These are phyloP conservation scores for Mucor indicus DNA, from an alignment of 371 early-diverging fungal species.

Conservation along the genomic window DNA sequence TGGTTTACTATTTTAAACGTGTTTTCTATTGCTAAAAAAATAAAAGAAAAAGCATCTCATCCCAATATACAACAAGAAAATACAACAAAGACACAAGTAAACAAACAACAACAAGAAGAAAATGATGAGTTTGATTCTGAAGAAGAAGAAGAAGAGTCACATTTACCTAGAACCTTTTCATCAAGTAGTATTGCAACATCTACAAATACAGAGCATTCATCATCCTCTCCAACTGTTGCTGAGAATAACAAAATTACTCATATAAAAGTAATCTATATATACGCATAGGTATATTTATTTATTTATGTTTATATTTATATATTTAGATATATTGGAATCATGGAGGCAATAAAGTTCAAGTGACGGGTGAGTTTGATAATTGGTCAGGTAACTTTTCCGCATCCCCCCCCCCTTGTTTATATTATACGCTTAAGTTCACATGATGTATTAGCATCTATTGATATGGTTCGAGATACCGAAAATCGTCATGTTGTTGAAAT, in stretches of 20 bases:
- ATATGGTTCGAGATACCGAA: slow-evolving; percentile 19
- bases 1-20: slow-evolving; percentile 9
- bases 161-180: background rate
- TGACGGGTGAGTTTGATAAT: slow-evolving; percentile 54
- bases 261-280: too few species aligned
- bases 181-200: slow-evolving; percentile 8
- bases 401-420: too few species aligned
- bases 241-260: too few species aligned
- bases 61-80: background rate
- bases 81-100: background rate
- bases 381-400: slow-evolving; percentile 41
- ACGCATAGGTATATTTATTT: background rate
- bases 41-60: background rate
- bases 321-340: slow-evolving; percentile 48
- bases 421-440: slow-evolving; percentile 1
- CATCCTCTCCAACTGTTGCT: slow-evolving; percentile 3
- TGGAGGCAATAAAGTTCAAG: slow-evolving; percentile 44
- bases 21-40: slow-evolving; percentile 3
- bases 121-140: background rate
- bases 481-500: slow-evolving; percentile 23
- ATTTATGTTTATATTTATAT: background rate
- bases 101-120: background rate
- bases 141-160: background rate
- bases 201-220: slow-evolving; percentile 4
- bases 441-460: slow-evolving; percentile 10